These are phyloP conservation scores for Patellifolia procumbens DNA, from an alignment of 179 eudicot genomes.

Conservation along the genomic window DNA sequence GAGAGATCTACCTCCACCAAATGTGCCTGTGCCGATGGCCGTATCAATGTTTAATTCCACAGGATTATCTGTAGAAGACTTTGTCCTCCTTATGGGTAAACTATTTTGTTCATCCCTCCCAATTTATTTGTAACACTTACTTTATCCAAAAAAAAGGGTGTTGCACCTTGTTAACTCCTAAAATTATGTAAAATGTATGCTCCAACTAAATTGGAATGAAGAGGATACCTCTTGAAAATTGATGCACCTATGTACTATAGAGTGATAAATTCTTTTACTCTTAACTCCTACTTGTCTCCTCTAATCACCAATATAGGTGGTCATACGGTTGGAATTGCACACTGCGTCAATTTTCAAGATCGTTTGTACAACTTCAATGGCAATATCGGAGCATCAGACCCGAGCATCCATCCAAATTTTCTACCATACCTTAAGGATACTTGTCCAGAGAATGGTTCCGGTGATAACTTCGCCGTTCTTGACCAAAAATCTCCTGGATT, in stretches of 20 bases:
- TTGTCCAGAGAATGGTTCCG: conserved; percentile 12
- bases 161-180: too few relatives aligned
- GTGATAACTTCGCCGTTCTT: background rate
- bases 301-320: conserved; percentile 21
- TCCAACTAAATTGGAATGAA: too few relatives aligned
- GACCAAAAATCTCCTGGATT: conserved; percentile 3
- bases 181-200: too few relatives aligned
- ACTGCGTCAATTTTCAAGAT: conserved; percentile 22
- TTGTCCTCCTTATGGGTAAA: conserved; percentile 32
- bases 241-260: too few relatives aligned
- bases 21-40: background rate
- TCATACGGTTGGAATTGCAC: conserved; percentile 32
- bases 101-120: too few relatives aligned
- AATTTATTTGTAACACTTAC: too few relatives aligned
- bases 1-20: conserved; percentile 16
- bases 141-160: too few relatives aligned
- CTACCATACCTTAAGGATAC: background rate
- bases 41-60: conserved; percentile 9
- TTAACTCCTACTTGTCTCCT: background rate
- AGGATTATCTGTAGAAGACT: conserved; percentile 24
- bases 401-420: conserved; percentile 14
- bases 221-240: too few relatives aligned
- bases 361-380: conserved; percentile 18
- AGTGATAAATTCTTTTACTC: background rate
- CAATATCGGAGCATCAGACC: conserved; percentile 16